Evolutionary conservation across 257 asterid species (phyloP).

Genomic region (Lycium ferocissimum): DNA sequence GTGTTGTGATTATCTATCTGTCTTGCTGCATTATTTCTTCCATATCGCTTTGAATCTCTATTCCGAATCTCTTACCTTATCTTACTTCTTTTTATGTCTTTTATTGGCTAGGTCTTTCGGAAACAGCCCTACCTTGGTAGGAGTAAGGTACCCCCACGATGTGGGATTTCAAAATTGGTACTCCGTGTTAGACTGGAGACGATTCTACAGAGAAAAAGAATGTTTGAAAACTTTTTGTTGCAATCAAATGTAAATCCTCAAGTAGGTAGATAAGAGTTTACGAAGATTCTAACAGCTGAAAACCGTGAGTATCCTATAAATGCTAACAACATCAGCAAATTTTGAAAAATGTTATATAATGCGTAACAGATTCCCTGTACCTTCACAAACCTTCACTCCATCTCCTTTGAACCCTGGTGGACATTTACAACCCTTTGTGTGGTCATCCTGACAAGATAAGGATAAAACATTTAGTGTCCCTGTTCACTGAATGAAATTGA

Average conservation of each 20-base stretch:
- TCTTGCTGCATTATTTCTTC: too few relatives aligned
- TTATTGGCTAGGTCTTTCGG: too few relatives aligned
- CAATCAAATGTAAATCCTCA: not conserved
- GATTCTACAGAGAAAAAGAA: not conserved
- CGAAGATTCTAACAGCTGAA: not conserved
- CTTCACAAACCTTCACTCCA: conserved; percentile 84
- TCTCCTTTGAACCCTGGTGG: conserved; percentile 97
- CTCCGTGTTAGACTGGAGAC: not conserved
- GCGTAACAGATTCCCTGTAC: conserved; percentile 43
- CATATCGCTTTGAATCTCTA: too few relatives aligned
- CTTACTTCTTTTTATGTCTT: too few relatives aligned
- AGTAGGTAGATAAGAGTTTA: not conserved
- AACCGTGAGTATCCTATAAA: not conserved
- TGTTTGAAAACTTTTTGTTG: not conserved
- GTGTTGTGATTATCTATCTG: too few relatives aligned
- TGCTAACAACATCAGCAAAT: conserved; percentile 27
- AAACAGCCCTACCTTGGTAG: too few relatives aligned
- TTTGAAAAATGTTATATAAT: not conserved
- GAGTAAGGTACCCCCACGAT: too few relatives aligned
- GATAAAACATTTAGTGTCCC: not conserved
- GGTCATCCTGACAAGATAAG: conserved; percentile 62
- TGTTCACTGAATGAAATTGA: not conserved
- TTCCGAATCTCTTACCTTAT: too few relatives aligned
- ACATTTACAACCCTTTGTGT: conserved; percentile 83
- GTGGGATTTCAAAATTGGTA: too few relatives aligned